Evolutionary conservation across 2,329 filamentous ascomycete genomes (phyloP).

Genomic region (Arthrobotrys musiformis): DNA sequence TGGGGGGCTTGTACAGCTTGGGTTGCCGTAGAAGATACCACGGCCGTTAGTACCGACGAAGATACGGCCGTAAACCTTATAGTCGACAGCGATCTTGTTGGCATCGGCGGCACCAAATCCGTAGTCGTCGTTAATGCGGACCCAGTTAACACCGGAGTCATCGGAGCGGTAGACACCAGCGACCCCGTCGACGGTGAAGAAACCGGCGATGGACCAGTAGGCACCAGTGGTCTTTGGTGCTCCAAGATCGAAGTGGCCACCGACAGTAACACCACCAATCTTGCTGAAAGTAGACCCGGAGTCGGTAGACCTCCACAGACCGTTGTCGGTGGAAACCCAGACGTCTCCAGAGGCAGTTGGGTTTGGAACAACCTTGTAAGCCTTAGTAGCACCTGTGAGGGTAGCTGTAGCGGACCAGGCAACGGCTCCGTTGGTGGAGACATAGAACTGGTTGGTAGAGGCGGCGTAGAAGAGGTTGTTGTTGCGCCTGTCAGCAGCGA

Average conservation of each 20-base stretch:
- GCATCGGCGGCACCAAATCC: slow-evolving; percentile 57
- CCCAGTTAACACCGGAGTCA: slow-evolving; percentile 56
- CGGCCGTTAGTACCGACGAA: slow-evolving; percentile 57
- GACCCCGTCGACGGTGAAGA: slow-evolving; percentile 57
- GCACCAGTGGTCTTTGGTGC: slow-evolving; percentile 54
- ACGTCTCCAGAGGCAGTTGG: slow-evolving; percentile 71
- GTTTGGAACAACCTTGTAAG: slow-evolving; percentile 70
- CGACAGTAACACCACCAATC: slow-evolving; percentile 57
- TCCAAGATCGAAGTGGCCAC: slow-evolving; percentile 57
- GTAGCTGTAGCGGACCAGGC: slow-evolving; percentile 65
- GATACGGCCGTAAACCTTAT: slow-evolving; percentile 57
- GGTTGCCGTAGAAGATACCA: slow-evolving; percentile 57
- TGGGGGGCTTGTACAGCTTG: slow-evolving; percentile 48
- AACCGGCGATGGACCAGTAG: slow-evolving; percentile 57
- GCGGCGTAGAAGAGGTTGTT: slow-evolving; percentile 69
- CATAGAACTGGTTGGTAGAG: slow-evolving; percentile 66
- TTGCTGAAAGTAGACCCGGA: slow-evolving; percentile 66
- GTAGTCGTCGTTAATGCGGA: slow-evolving; percentile 56
- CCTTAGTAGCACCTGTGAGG: slow-evolving; percentile 57
- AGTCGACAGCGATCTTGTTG: slow-evolving; percentile 56
- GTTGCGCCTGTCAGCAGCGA: slow-evolving; percentile 69
- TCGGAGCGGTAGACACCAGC: slow-evolving; percentile 57
- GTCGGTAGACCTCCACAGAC: slow-evolving; percentile 69
- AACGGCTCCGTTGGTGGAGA: slow-evolving; percentile 66
- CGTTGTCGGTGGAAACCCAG: slow-evolving; percentile 69